Evolutionary conservation across 2,329 filamentous ascomycete genomes (phyloP).

Genomic region (Talaromyces sp.): DNA sequence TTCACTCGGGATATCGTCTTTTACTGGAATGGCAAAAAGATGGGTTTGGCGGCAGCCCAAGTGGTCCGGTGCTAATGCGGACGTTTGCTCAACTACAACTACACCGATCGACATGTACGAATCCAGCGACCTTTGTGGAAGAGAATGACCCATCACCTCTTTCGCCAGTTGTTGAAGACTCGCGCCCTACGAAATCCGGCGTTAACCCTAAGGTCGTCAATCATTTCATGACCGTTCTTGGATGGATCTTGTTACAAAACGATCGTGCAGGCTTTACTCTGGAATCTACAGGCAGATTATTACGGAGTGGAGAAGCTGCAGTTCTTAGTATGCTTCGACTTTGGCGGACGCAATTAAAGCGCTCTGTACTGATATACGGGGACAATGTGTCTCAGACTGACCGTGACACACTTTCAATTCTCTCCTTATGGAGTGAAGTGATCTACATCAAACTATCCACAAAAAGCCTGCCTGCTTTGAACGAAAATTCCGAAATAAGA

Average conservation of each 20-base stretch:
- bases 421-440: background rate
- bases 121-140: background rate
- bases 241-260: background rate
- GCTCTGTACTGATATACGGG: background rate
- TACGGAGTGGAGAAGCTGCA: background rate
- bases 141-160: background rate
- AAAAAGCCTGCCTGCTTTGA: background rate
- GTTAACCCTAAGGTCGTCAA: background rate
- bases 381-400: background rate
- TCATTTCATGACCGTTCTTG: background rate
- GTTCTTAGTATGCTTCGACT: background rate
- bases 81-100: background rate
- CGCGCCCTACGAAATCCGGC: background rate
- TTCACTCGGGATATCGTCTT: background rate
- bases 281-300: background rate
- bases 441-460: background rate
- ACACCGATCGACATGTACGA: background rate
- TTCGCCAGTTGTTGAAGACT: background rate
- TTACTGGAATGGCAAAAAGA: background rate
- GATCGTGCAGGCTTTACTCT: background rate
- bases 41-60: background rate
- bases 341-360: background rate
- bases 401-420: background rate
- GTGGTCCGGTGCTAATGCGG: background rate
- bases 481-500: background rate